Conservation (phyloP, 805 yeast species). For the Metschnikowia shivogae region DNA sequence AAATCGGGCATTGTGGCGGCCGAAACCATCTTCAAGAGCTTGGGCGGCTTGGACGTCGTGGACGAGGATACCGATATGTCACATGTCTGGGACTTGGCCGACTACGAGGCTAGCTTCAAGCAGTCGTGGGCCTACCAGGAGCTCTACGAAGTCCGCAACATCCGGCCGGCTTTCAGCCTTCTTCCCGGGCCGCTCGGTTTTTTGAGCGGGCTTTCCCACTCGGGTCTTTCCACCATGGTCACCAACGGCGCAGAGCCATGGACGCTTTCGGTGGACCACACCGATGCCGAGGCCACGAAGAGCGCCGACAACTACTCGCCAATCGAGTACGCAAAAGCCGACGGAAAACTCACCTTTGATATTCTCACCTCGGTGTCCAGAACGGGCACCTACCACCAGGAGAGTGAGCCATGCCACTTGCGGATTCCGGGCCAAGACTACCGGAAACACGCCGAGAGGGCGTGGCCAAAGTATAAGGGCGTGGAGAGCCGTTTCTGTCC, state of each 20-base stretch:
- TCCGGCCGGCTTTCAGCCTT: slow-evolving; percentile 84
- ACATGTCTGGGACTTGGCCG: slow-evolving; percentile 45
- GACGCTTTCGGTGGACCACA: slow-evolving; percentile 67
- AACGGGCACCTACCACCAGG: slow-evolving; percentile 95
- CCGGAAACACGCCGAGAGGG: slow-evolving; percentile 58
- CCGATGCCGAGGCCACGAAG: slow-evolving; percentile 72
- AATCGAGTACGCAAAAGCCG: slow-evolving; percentile 93
- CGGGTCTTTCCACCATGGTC: slow-evolving; percentile 79
- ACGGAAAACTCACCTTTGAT: slow-evolving; percentile 88
- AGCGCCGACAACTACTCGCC: slow-evolving; percentile 63
- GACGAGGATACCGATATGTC: slow-evolving; percentile 40
- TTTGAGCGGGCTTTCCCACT: slow-evolving; percentile 75
- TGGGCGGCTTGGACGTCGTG: slow-evolving; percentile 43
- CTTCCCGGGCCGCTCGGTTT: slow-evolving; percentile 53
- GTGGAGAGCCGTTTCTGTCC: slow-evolving; percentile 93
- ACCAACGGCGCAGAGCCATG: slow-evolving; percentile 81
- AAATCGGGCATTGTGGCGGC: slow-evolving; percentile 96
- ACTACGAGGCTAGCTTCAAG: slow-evolving; percentile 62
- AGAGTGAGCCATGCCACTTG: slow-evolving; percentile 88
- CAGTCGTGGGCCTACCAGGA: slow-evolving; percentile 86
- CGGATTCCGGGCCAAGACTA: slow-evolving; percentile 58
- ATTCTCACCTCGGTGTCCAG: slow-evolving; percentile 90
- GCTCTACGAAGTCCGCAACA: slow-evolving; percentile 77
- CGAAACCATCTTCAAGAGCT: slow-evolving; percentile 57
- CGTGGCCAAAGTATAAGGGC: slow-evolving; percentile 79